These are phyloP conservation scores for Neopestalotiopsis sp. DNA, from an alignment of 2,329 filamentous ascomycete species.

Conservation along the genomic window DNA sequence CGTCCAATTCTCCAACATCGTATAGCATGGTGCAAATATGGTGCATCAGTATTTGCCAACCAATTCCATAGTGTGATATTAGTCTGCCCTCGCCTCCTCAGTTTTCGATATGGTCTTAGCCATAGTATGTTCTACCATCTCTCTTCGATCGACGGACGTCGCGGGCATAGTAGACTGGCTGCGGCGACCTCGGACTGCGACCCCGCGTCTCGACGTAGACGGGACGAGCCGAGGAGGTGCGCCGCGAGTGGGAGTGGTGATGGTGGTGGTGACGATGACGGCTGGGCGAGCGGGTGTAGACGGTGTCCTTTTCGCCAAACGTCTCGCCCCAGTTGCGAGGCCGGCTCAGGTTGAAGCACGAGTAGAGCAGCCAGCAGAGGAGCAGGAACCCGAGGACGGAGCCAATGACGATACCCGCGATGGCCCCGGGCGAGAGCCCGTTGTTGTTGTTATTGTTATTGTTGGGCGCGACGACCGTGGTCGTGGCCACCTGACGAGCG, in stretches of 20 bases:
- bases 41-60: too few species aligned
- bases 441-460: conserved; percentile 25
- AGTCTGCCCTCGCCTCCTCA: background rate
- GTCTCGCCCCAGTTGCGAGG: conserved; percentile 32
- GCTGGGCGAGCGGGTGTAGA: background rate
- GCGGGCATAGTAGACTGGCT: conserved; percentile 10
- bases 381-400: conserved; percentile 52
- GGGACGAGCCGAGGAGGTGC: conserved; percentile 15
- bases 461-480: conserved; percentile 31
- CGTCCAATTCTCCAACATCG: too few species aligned
- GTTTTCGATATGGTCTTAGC: background rate
- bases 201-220: conserved; percentile 11
- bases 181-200: conserved; percentile 11
- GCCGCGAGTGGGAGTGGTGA: background rate
- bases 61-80: background rate
- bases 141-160: conserved; percentile 6
- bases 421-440: conserved; percentile 52
- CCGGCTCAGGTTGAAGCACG: conserved; percentile 46
- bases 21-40: too few species aligned
- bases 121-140: conserved; percentile 17
- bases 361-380: conserved; percentile 52
- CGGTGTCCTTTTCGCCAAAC: conserved; percentile 31
- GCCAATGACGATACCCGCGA: conserved; percentile 58
- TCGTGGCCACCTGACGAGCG: conserved; percentile 31
- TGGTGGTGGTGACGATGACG: conserved; percentile 13